Conservation (phyloP, 2,329 filamentous ascomycete species). For the Ilyonectria mors-panacis region DNA sequence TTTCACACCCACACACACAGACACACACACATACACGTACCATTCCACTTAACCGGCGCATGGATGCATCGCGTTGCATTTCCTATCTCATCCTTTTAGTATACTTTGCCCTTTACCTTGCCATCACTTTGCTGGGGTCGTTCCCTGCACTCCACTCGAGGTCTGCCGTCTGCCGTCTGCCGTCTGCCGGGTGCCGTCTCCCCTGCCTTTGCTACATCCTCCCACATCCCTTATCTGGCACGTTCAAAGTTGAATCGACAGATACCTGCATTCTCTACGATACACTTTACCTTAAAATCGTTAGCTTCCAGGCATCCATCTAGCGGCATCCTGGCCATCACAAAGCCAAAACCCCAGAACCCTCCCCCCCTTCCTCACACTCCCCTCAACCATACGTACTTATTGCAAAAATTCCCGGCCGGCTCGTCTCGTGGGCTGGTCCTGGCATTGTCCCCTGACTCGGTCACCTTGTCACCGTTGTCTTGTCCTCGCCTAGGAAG, state of each 20-base stretch:
- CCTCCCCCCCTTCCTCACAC: not conserved
- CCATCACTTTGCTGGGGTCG: not conserved
- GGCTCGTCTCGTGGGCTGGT: slow-evolving; percentile 8
- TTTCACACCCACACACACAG: not conserved
- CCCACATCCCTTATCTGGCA: slow-evolving; percentile 11
- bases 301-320: slow-evolving; percentile 18
- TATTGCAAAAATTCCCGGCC: slow-evolving; percentile 24
- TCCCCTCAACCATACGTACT: slow-evolving; percentile 12
- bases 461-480: slow-evolving; percentile 11
- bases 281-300: slow-evolving; percentile 20
- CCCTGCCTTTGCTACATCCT: slow-evolving; percentile 2
- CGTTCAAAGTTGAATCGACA: slow-evolving; percentile 18
- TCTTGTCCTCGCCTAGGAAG: slow-evolving; percentile 3
- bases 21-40: slow-evolving; percentile 13
- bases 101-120: slow-evolving; percentile 12
- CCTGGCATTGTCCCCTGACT: slow-evolving; percentile 19
- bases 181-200: slow-evolving; percentile 4
- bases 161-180: slow-evolving; percentile 4
- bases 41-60: slow-evolving; percentile 4
- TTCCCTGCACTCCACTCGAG: slow-evolving; percentile 6
- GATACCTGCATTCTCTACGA: slow-evolving; percentile 3
- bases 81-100: slow-evolving; percentile 9
- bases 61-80: slow-evolving; percentile 18
- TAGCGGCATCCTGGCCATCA: slow-evolving; percentile 9
- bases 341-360: slow-evolving; percentile 10